Percentiles rank a stretch among this genome's conserved stretches.
phyloP scores from a whole-genome alignment of 2,329 filamentous ascomycete species.

The Aspergillus aculeatus region DNA sequence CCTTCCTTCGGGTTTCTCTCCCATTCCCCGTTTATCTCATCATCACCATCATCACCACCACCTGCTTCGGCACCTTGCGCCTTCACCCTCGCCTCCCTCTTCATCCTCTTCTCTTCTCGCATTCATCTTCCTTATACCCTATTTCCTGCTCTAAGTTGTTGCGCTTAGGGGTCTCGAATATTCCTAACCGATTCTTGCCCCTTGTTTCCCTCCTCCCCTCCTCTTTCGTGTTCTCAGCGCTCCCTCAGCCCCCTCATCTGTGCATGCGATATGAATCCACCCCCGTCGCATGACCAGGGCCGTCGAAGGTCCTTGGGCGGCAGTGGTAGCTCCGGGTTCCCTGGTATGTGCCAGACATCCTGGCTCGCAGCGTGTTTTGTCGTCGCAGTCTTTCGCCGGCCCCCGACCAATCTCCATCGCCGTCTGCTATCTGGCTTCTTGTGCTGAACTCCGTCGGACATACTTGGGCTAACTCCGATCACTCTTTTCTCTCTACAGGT shows the following conservation, averaged over 20 bases:
- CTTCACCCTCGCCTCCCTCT: constrained; percentile 2
- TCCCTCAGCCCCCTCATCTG: constrained; percentile 3
- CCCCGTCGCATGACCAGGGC: constrained; percentile 32
- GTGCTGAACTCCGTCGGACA: neutral
- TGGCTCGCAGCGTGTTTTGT: neutral
- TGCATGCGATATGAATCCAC: constrained; percentile 38
- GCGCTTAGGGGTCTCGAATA: neutral
- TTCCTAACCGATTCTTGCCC: constrained; percentile 6
- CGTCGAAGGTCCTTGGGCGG: constrained; percentile 39
- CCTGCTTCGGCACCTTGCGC: neutral
- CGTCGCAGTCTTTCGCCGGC: neutral
- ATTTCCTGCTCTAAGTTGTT: neutral
- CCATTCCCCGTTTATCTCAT: constrained; percentile 11
- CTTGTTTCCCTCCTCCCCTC: constrained; percentile 7
- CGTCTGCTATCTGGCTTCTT: neutral
- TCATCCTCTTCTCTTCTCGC: constrained; percentile 2
- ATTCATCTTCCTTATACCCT: constrained; percentile 8
- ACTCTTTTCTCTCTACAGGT: constrained; percentile 17
- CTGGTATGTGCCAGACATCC: constrained; percentile 36
- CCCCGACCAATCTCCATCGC: neutral
- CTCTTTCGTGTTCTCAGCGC: neutral
- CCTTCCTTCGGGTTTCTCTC: neutral
- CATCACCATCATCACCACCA: constrained; percentile 20
- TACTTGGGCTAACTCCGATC: constrained; percentile 14
- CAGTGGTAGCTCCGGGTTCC: constrained; percentile 35